These are phyloP conservation scores for Colletotrichum lupini DNA, from an alignment of 2,329 filamentous ascomycete genomes.

Conservation along the genomic window DNA sequence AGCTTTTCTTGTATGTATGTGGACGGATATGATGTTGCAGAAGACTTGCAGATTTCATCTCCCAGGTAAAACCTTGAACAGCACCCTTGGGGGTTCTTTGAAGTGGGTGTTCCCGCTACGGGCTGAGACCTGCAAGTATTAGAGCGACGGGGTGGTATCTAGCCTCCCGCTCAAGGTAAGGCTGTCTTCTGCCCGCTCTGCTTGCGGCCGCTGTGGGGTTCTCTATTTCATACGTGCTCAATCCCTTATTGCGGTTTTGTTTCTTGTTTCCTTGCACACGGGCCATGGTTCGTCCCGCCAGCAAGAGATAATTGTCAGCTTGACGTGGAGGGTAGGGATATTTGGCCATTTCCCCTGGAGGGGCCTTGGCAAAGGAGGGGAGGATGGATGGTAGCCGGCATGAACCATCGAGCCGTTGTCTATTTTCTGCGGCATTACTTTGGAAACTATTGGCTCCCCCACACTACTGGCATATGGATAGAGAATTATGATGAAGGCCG, in stretches of 20 bases:
- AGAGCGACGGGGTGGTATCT: constrained; percentile 5
- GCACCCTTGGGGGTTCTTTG: neutral
- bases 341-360: constrained; percentile 2
- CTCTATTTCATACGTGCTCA: constrained; percentile 24
- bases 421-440: neutral
- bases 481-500: neutral
- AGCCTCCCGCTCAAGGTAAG: constrained; percentile 30
- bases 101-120: constrained; percentile 10
- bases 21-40: constrained; percentile 3
- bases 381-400: neutral
- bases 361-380: constrained; percentile 8
- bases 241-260: neutral
- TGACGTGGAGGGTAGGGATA: neutral
- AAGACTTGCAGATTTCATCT: constrained; percentile 19
- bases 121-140: neutral
- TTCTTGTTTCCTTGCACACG: neutral
- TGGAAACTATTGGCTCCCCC: neutral
- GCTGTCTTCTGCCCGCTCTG: constrained; percentile 7
- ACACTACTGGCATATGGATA: neutral
- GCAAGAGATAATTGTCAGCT: constrained; percentile 49
- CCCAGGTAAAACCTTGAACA: constrained; percentile 25
- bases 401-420: constrained; percentile 3
- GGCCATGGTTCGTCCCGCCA: constrained; percentile 48
- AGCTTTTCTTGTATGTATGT: constrained; percentile 6
- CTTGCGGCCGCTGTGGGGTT: constrained; percentile 53